Evolutionary conservation across 2,329 filamentous ascomycete species (phyloP).

Genomic region (Bertia moriformis): DNA sequence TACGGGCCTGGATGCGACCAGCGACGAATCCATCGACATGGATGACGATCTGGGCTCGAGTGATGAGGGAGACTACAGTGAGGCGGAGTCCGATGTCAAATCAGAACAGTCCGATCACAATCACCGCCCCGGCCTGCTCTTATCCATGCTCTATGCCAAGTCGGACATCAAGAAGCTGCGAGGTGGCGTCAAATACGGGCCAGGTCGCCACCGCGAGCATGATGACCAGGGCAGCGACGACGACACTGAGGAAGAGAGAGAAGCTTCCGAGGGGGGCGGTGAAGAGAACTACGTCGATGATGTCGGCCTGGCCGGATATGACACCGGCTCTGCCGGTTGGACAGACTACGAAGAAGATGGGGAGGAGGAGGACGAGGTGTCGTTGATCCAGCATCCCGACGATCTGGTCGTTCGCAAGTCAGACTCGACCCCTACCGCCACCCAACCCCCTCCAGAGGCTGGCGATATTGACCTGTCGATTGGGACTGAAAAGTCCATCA

Average conservation of each 20-base stretch:
- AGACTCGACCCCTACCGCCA: neutral
- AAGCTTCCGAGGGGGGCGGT: slow-evolving; percentile 21
- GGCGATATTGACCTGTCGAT: too few species aligned
- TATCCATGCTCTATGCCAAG: too few species aligned
- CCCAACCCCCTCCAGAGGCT: slow-evolving; percentile 1
- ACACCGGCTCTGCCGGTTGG: slow-evolving; percentile 37
- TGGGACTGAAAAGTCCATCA: too few species aligned
- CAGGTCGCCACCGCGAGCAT: too few species aligned
- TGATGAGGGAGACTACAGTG: slow-evolving; percentile 28
- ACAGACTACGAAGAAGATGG: slow-evolving; percentile 14
- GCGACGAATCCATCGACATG: slow-evolving; percentile 55
- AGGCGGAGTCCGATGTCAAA: slow-evolving; percentile 13
- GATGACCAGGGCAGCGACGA: too few species aligned
- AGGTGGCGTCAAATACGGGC: too few species aligned
- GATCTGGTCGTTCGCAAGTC: slow-evolving; percentile 1
- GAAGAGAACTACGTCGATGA: slow-evolving; percentile 43
- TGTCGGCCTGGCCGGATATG: too few species aligned
- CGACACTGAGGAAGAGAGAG: slow-evolving; percentile 22
- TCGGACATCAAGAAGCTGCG: too few species aligned
- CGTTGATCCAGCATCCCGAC: slow-evolving; percentile 6
- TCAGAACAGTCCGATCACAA: too few species aligned
- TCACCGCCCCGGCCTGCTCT: too few species aligned
- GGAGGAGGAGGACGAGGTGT: slow-evolving; percentile 5
- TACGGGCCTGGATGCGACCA: slow-evolving; percentile 29
- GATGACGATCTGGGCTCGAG: slow-evolving; percentile 50